Evolutionary conservation across 2,329 filamentous ascomycete genomes (phyloP), one percentile per base, ranked within the genome.

Genomic region (Thielaviopsis punctulata): DNA sequence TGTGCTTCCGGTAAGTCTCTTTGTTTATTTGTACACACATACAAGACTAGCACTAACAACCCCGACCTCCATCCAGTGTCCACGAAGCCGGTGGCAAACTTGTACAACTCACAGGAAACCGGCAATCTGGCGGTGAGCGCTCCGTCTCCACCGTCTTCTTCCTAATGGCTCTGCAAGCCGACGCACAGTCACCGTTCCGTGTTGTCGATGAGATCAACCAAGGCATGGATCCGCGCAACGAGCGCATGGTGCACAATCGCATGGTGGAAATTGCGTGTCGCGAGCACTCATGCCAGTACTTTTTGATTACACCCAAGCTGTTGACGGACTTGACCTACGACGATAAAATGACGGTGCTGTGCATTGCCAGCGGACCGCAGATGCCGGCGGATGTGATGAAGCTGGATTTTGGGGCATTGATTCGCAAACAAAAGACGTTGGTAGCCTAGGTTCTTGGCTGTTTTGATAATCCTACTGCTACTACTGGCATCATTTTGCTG

Each of bases 161-260:
- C 69, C 86, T 98, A 53, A 96, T 98, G 89, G 87, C 92, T 4
- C 77, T 98, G 23, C 92, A 98, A 65, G 86, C 86, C 48, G 81
- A 98, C 61, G 90, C 92, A 15, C 84, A 88, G 61, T 88, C 89
- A 3, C 92, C 92, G 1, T 98, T 98, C 76, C 87, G 92, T 50
- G 90, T 98, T 48, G 92, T 98, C 55, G 92, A 98, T 67, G 92
- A 98, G 69, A 98, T 98, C 73, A 98, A 98, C 63, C 92, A 98
- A 68, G 92, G 92, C 58, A 98, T 98, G 92, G 92, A 98, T 65
- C 92, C 90, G 44, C 82, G 92, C 61, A 98, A 98, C 67, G 92
- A 98, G 68, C 85, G 92, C 59, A 93, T 95, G 79, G 89, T 98
- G 15, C 92, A 98, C 68, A 87, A 90, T 63, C 86, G 92, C 57